Conservation (phyloP, 495 filamentous ascomycete genomes). For the Penicillium bialowiezense region DNA sequence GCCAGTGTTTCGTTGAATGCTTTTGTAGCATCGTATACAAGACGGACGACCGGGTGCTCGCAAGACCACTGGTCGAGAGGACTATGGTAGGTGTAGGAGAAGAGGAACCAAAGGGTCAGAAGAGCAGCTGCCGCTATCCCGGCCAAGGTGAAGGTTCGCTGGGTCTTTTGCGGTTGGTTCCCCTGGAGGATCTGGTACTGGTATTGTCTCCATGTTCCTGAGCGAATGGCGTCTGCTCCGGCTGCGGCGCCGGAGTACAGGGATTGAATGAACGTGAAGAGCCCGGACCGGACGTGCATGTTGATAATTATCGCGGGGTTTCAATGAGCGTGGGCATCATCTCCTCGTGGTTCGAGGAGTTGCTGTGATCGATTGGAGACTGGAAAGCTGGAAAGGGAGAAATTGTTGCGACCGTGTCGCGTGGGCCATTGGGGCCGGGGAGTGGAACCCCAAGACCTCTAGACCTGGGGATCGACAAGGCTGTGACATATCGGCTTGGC, state of each 20-base stretch:
- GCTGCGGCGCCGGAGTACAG: not conserved
- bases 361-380: not conserved
- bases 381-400: not conserved
- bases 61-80: constrained; percentile 1
- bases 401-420: not conserved
- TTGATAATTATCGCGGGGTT: not conserved
- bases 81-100: not conserved
- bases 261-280: not conserved
- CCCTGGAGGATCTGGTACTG: not conserved
- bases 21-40: constrained; percentile 1
- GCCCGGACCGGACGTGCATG: not conserved
- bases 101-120: not conserved
- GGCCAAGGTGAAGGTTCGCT: not conserved
- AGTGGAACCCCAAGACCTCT: no score
- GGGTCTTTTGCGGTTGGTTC: not conserved
- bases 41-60: constrained; percentile 8
- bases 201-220: not conserved
- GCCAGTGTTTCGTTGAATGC: constrained; percentile 7
- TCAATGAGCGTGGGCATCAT: not conserved
- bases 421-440: not conserved
- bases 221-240: not conserved
- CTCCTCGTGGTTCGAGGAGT: not conserved
- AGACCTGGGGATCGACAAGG: not conserved
- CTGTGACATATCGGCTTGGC: not conserved
- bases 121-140: not conserved